Evolutionary conservation across 129 eudicot species (phyloP), one percentile per base, ranked within the genome.

Genomic region (Deinandra increscens): DNA sequence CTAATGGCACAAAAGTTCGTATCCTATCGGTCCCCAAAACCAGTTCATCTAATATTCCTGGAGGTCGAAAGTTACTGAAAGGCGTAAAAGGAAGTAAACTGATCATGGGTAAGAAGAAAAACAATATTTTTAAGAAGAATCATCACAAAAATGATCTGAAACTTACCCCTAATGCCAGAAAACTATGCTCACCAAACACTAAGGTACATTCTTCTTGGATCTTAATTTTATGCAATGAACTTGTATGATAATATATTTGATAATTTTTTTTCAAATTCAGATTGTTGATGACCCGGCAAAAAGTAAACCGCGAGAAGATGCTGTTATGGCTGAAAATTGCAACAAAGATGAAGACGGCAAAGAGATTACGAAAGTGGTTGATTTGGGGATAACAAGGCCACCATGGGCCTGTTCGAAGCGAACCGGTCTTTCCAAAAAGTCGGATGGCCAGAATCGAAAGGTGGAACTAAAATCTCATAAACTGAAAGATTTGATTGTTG

Each of bases 1-100:
- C 88, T n/a, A 63, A 75, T 76, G 98, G 98, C 60, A 92, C 81
- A 6, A 89, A 92, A 76, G 82, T 92, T 84, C 86, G 96, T 22
- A 86, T 89, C 59, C 71, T 92, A 54, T 92, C 98, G 2, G 66
- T 23, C 4, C 70, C 83, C 10, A 84, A 69, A 66, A 59, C 43
- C 3, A 36, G 70, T 43, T 33, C 49, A 0, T 61, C 33, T 26
- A 80, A 67, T 65, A 80, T 72, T 58, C 14, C 36, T 44, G 45
- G 36, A 45, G 54, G 60, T 53, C 68, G 43, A 62, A 88, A 74
- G 80, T 61, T 73, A 48, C 46, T 62, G 11, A 73, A 86, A 51
- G 87, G 81, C 9, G 60, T 51, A 22, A 84, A 79, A 77, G 78
- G 79, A 36, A 70, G 71, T 66, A 82, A 87, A 76, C 15, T 65